A percentile compares a stretch with the other conserved stretches of the same genome.
Evolutionary conservation across 202 grass and related monocot genomes (phyloP).

Genomic region (Digitaria exilis): DNA sequence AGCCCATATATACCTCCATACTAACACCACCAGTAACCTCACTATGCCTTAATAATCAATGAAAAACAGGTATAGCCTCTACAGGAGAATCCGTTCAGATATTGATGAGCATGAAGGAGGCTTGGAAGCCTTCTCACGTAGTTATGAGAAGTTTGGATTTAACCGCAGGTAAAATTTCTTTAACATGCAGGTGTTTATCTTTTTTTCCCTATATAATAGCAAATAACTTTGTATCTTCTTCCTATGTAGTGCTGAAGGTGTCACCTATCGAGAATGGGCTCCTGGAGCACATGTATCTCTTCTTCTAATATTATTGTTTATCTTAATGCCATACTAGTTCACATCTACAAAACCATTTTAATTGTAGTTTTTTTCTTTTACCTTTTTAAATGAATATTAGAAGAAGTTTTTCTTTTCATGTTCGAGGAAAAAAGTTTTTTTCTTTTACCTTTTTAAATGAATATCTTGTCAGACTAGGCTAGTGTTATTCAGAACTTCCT

Average conservation of each 20-base stretch:
- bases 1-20: too few species aligned
- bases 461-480: slow-evolving; percentile 4
- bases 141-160: slow-evolving; percentile 97
- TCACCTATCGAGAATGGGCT: slow-evolving; percentile 97
- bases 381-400: too few species aligned
- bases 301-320: slow-evolving; percentile 43
- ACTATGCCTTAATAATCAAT: slow-evolving; percentile 34
- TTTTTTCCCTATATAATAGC: slow-evolving; percentile 14
- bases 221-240: slow-evolving; percentile 23
- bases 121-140: slow-evolving; percentile 83
- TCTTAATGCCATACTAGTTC: slow-evolving; percentile 38
- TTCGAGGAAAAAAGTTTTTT: too few species aligned
- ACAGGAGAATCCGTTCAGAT: slow-evolving; percentile 71
- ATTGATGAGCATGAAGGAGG: slow-evolving; percentile 93
- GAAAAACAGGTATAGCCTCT: slow-evolving; percentile 80
- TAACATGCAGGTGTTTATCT: neutral
- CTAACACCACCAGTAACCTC: neutral
- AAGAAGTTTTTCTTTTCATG: too few species aligned
- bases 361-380: slow-evolving; percentile 1
- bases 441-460: slow-evolving; percentile 24
- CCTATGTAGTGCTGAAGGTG: slow-evolving; percentile 67
- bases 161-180: slow-evolving; percentile 61
- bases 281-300: slow-evolving; percentile 85
- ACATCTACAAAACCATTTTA: neutral
- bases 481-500: slow-evolving; percentile 38